Conservation (phyloP, 2,329 filamentous ascomycete genomes). For the Chaetomium globosum region DNA sequence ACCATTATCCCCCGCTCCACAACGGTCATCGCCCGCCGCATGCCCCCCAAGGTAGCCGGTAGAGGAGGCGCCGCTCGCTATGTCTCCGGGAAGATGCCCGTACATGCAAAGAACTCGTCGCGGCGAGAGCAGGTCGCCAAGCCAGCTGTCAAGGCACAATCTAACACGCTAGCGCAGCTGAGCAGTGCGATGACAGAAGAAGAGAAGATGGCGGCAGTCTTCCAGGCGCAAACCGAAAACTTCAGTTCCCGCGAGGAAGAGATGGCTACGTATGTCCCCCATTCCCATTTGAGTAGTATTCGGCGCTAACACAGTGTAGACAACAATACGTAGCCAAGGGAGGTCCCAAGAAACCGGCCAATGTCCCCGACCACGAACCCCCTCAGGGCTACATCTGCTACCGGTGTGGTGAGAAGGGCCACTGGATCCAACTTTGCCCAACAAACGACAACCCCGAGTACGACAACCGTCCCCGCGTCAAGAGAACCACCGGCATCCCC, state of each 20-base stretch:
- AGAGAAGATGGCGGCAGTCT: conserved; percentile 89
- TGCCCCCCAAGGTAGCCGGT: conserved; percentile 81
- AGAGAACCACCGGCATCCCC: conserved; percentile 95
- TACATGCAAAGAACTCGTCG: conserved; percentile 78
- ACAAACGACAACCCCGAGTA: conserved; percentile 98
- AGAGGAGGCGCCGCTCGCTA: conserved; percentile 91
- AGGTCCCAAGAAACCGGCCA: conserved; percentile 66
- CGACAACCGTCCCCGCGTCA: conserved; percentile 89
- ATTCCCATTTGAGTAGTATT: neutral
- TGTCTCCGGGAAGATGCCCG: conserved; percentile 93
- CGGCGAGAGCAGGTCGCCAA: conserved; percentile 67
- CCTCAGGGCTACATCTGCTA: conserved; percentile 96
- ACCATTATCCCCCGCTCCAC: conserved; percentile 95
- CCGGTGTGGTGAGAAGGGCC: conserved; percentile 94
- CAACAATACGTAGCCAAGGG: conserved; percentile 65
- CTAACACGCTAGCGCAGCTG: conserved; percentile 64
- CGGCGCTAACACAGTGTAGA: conserved; percentile 49
- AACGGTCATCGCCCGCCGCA: conserved; percentile 83
- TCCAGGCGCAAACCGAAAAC: conserved; percentile 83
- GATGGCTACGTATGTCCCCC: conserved; percentile 71
- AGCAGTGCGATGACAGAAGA: conserved; percentile 86
- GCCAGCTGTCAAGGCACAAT: conserved; percentile 57
- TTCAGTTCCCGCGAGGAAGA: conserved; percentile 85
- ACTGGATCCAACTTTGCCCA: conserved; percentile 97
- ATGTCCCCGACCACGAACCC: conserved; percentile 88